These are phyloP conservation scores for Corymbia maculata DNA, from an alignment of 345 rosid species.

Conservation along the genomic window DNA sequence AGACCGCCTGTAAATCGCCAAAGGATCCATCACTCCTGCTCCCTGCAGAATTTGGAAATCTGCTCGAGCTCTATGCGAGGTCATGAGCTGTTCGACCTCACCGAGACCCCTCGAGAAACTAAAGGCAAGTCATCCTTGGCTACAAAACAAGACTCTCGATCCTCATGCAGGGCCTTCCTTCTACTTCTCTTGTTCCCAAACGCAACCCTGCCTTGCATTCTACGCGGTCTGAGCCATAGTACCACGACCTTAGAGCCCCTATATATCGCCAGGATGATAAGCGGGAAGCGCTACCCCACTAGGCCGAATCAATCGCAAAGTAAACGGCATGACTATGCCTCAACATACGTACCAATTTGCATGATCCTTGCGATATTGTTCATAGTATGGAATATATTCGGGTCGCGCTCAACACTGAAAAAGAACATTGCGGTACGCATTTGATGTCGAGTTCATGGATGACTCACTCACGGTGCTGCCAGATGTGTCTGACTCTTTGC, in stretches of 20 bases:
- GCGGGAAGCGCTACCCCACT: background rate
- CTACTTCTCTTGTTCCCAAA: background rate
- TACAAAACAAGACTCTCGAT: conserved; percentile 19
- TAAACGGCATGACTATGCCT: background rate
- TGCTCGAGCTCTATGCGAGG: background rate
- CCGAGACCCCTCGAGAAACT: background rate
- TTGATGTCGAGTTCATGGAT: background rate
- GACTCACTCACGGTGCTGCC: background rate
- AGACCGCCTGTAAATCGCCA: conserved; percentile 25
- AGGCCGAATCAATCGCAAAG: background rate
- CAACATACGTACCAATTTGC: background rate
- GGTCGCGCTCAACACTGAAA: background rate
- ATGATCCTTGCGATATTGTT: background rate
- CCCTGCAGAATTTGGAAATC: background rate
- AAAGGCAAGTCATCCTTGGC: conserved; percentile 54
- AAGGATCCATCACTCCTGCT: background rate
- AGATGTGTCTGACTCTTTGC: background rate
- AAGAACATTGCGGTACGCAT: background rate
- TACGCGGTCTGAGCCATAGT: background rate
- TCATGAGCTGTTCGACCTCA: background rate
- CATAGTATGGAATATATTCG: background rate
- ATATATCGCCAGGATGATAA: background rate
- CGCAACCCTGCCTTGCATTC: background rate
- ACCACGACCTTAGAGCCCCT: background rate
- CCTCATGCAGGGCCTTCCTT: conserved; percentile 26